Percentiles rank a stretch among this genome's conserved stretches.
Evolutionary conservation across 2,329 filamentous ascomycete species (phyloP).

Genomic region (Trichoderma citrinoviride): DNA sequence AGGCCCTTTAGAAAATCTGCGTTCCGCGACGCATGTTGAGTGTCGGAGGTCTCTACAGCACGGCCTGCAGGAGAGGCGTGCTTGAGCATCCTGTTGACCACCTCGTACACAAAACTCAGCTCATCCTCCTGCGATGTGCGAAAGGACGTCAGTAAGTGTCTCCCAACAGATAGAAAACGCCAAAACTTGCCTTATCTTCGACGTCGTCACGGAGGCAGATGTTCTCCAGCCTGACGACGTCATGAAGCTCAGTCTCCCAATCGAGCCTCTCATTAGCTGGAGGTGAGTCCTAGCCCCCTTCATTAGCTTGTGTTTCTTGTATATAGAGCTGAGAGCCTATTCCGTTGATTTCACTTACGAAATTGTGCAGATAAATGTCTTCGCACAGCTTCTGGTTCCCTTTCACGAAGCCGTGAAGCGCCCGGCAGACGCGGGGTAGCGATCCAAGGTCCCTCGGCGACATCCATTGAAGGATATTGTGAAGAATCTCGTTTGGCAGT

Average conservation of each 20-base stretch:
- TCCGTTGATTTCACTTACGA: conserved; percentile 42
- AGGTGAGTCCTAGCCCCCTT: conserved; percentile 24
- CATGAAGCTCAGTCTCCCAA: conserved; percentile 45
- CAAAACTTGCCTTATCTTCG: conserved; percentile 41
- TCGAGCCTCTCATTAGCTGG: conserved; percentile 38
- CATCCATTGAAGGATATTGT: conserved; percentile 57
- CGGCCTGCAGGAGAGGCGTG: conserved; percentile 40
- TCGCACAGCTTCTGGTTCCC: conserved; percentile 60
- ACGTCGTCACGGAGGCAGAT: conserved; percentile 39
- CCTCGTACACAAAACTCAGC: conserved; percentile 47
- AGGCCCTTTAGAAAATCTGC: conserved; percentile 43
- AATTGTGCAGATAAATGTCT: conserved; percentile 56
- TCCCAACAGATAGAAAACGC: too few species aligned
- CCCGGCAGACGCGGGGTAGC: conserved; percentile 51
- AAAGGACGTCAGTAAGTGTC: neutral
- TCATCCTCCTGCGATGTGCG: conserved; percentile 37
- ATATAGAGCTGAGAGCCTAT: neutral
- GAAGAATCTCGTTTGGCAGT: conserved; percentile 62
- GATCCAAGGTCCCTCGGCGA: conserved; percentile 54
- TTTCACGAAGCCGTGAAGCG: conserved; percentile 53
- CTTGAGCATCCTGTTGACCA: conserved; percentile 46
- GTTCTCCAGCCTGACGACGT: conserved; percentile 43
- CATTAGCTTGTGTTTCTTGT: neutral
- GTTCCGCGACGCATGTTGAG: conserved; percentile 48
- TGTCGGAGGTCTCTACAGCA: conserved; percentile 33